phyloP scores from a whole-genome alignment of 2,329 filamentous ascomycete genomes.

The Aspergillus fumigatus region DNA sequence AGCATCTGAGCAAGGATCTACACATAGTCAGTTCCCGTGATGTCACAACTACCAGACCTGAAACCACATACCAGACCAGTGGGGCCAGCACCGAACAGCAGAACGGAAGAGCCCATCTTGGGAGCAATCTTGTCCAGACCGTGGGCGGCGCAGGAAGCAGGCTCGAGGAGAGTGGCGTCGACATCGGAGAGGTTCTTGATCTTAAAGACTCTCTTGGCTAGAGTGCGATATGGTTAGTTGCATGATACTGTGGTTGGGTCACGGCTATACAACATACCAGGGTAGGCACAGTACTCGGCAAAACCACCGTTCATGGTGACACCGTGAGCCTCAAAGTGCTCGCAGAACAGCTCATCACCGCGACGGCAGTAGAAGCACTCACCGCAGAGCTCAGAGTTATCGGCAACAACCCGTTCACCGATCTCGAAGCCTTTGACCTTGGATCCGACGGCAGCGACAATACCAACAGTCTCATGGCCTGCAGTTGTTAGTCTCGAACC shows the following conservation, averaged over 20 bases:
- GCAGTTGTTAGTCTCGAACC: not conserved
- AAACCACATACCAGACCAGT: constrained; percentile 63
- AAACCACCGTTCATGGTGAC: constrained; percentile 62
- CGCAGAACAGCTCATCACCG: constrained; percentile 63
- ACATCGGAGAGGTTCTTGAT: constrained; percentile 62
- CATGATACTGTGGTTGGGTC: not conserved
- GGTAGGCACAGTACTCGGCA: constrained; percentile 62
- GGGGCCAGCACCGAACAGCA: constrained; percentile 66
- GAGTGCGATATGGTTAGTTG: constrained; percentile 7
- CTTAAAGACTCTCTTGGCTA: constrained; percentile 57
- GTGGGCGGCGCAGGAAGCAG: constrained; percentile 67
- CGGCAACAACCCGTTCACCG: constrained; percentile 59
- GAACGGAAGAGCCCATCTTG: constrained; percentile 59
- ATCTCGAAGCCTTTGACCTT: constrained; percentile 58
- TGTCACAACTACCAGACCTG: constrained; percentile 62
- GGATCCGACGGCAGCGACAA: constrained; percentile 55
- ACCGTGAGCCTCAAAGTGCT: constrained; percentile 62
- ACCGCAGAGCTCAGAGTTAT: constrained; percentile 58
- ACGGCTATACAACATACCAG: constrained; percentile 21
- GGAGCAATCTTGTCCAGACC: constrained; percentile 65
- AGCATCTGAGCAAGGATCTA: constrained; percentile 58
- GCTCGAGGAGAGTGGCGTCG: constrained; percentile 67
- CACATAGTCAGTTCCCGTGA: not conserved
- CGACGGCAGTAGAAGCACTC: constrained; percentile 71
- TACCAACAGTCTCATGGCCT: constrained; percentile 65